Evolutionary conservation across 2,329 filamentous ascomycete species (phyloP), one percentile per base, ranked within the genome.

Genomic region (Hansfordia pulvinata): DNA sequence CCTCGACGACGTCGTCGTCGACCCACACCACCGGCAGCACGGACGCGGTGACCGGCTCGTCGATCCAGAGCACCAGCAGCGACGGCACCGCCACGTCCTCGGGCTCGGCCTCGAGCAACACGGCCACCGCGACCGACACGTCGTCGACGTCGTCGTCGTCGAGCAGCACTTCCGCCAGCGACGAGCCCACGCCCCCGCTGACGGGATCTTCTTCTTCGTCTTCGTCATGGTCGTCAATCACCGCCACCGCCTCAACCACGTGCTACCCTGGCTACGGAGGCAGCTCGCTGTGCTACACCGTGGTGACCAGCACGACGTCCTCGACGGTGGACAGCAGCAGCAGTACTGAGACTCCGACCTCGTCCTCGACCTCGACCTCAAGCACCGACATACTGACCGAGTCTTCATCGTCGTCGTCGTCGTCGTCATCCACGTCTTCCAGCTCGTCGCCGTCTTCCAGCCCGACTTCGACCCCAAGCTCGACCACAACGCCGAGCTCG

Each of bases 1-100:
- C 29, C 29, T 21, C n/a, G 25, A n/a, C 39, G 17, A 26, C n/a
- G n/a, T n/a, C n/a, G n/a, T n/a, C 4, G n/a, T 23, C 21, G 12
- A 14, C 16, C 21, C 13, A 11, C 21, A 14, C 21, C 12, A 23
- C 11, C 4, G 11, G 21, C 21, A 23, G 21, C 21, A 12, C 21
- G 12, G 21, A 23, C 12, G 21, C 21, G 7, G 21, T 29, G n/a
- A 38, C 34, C 7, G 20, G 27, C 8, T 28, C 39, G 8, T 20
- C 13, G 14, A 17, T 16, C 9, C 18, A 17, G 13, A 20, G 6
- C 8, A 12, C n/a, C 25, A 22, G n/a, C 25, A 9, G 19, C 19
- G n/a, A 10, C 19, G 5, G 10, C 5, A 12, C 19, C 6, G 10
- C 19, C 5, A n/a, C 21, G 21, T 23, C 21, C 12, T 23, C n/a